Conservation (phyloP, 495 filamentous ascomycete genomes). For the Jackrogersella minutella region DNA sequence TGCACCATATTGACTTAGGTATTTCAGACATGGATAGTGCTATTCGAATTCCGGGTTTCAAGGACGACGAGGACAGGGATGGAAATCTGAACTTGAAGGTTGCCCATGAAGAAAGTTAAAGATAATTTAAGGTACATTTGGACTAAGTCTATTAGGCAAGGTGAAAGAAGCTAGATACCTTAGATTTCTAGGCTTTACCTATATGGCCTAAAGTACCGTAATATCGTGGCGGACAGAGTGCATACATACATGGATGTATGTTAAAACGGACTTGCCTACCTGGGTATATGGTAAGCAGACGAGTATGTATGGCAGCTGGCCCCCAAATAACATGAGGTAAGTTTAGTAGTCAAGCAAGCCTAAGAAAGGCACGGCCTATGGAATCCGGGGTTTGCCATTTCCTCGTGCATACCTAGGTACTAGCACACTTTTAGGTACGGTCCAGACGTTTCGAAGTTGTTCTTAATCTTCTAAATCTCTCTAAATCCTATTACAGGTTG, state of each 20-base stretch:
- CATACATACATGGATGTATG: neutral
- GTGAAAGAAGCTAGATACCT: neutral
- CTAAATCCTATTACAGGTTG: no score
- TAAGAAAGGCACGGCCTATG: neutral
- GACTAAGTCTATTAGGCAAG: constrained; percentile 20
- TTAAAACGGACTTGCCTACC: neutral
- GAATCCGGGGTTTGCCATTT: constrained; percentile 4
- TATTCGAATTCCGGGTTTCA: neutral
- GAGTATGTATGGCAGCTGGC: neutral
- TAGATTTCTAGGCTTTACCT: constrained; percentile 1
- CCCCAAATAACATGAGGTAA: neutral
- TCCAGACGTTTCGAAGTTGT: constrained; percentile 4
- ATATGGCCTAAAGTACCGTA: neutral
- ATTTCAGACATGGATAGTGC: no score
- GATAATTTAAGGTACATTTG: constrained; percentile 10
- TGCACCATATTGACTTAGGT: neutral
- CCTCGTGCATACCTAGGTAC: neutral
- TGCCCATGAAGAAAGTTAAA: constrained; percentile 2
- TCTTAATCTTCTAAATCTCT: neutral
- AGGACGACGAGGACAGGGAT: constrained; percentile 7
- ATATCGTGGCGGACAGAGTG: neutral
- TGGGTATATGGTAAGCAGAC: neutral
- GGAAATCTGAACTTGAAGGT: constrained; percentile 9
- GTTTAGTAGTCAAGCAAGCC: neutral
- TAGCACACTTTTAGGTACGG: no score